Conservation (phyloP, 2,329 filamentous ascomycete species). For the Fusarium floridanum region DNA sequence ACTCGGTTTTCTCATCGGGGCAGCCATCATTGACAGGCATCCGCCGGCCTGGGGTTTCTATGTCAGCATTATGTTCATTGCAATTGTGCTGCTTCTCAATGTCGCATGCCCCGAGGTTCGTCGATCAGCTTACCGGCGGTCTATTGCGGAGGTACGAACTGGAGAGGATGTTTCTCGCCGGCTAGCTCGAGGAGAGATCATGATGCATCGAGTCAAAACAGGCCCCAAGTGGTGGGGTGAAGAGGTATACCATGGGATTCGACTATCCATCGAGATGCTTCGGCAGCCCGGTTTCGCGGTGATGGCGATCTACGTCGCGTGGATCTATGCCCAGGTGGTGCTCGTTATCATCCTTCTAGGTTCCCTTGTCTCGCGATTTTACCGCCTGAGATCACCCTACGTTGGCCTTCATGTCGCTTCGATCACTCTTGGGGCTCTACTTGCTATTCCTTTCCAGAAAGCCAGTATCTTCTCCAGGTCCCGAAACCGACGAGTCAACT, state of each 20-base stretch:
- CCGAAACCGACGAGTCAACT: conserved; percentile 68
- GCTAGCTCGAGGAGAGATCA: conserved; percentile 79
- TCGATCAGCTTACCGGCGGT: conserved; percentile 75
- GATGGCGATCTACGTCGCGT: conserved; percentile 78
- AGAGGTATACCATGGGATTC: conserved; percentile 78
- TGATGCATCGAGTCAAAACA: conserved; percentile 78
- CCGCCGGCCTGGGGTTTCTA: conserved; percentile 83
- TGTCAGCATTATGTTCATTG: conserved; percentile 76
- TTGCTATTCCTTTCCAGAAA: conserved; percentile 80
- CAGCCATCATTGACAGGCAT: conserved; percentile 73
- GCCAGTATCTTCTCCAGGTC: conserved; percentile 77
- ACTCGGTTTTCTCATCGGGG: conserved; percentile 79
- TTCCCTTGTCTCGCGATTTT: conserved; percentile 77
- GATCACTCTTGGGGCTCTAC: conserved; percentile 75
- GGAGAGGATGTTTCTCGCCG: conserved; percentile 66
- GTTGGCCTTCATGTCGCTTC: conserved; percentile 77
- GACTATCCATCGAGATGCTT: conserved; percentile 77
- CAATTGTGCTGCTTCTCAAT: conserved; percentile 75
- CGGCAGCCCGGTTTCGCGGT: conserved; percentile 80
- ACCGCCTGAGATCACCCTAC: conserved; percentile 71
- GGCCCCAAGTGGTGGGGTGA: conserved; percentile 83
- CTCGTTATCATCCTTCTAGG: conserved; percentile 80
- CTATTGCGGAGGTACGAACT: conserved; percentile 73
- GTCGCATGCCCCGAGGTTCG: conserved; percentile 79
- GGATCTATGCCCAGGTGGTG: conserved; percentile 84